phyloP scores from a whole-genome alignment of 805 yeast species.

The Teunomyces atbi region DNA sequence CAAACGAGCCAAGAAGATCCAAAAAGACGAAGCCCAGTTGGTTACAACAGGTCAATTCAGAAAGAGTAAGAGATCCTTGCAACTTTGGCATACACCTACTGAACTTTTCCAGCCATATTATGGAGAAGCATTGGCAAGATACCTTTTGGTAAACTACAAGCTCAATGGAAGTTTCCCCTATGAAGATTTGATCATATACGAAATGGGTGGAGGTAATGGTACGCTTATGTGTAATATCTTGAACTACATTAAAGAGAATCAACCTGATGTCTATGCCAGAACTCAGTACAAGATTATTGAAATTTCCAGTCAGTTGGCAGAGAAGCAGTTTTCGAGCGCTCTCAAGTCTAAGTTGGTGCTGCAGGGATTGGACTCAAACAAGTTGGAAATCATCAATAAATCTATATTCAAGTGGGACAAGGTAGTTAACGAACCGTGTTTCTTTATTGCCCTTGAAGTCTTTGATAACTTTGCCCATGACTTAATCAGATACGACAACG shows the following conservation, averaged over 20 bases:
- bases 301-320: constrained; percentile 61
- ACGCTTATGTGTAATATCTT: constrained; percentile 76
- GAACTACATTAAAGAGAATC: constrained; percentile 56
- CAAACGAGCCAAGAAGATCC: constrained; percentile 23
- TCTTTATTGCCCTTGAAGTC: constrained; percentile 76
- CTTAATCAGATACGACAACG: constrained; percentile 68
- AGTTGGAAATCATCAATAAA: constrained; percentile 65
- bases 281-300: constrained; percentile 73
- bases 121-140: constrained; percentile 83
- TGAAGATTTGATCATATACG: constrained; percentile 72
- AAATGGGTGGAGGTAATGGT: constrained; percentile 90
- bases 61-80: constrained; percentile 43
- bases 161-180: constrained; percentile 63
- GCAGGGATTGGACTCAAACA: constrained; percentile 50
- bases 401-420: constrained; percentile 76
- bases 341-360: constrained; percentile 29
- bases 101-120: constrained; percentile 82
- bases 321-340: constrained; percentile 48
- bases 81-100: constrained; percentile 88
- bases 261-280: constrained; percentile 70
- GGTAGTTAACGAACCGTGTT: constrained; percentile 62
- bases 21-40: constrained; percentile 21
- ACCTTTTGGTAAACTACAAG: constrained; percentile 69
- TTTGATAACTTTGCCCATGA: constrained; percentile 86
- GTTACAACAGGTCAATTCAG: constrained; percentile 14